Evolutionary conservation across 176 grass and related monocot genomes (phyloP), one percentile per base, ranked within the genome.

Genomic region (Calamus simplicifolius): DNA sequence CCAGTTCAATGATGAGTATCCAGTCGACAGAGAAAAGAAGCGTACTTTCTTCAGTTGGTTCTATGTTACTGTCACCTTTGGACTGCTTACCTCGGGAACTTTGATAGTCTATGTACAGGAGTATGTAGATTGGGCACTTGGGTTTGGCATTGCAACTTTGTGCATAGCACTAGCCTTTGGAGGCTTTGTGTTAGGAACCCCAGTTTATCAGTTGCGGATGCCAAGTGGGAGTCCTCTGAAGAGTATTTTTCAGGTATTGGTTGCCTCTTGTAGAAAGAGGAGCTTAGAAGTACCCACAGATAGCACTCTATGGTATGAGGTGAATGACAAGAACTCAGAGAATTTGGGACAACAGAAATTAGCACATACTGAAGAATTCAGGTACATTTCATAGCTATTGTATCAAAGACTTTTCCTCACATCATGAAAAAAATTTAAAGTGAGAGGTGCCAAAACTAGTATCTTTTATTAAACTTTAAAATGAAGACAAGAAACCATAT

Each of bases 151-250:
- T 27, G 73, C 92, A 51, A 80, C 26, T 4, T 27, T 77, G 63
- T 85, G 87, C 73, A 65, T 97, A 49, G 25, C 81, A 66, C 25
- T 91, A 5, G 92, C 87, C 27, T 57, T 78, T 60, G 30, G 62
- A 51, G 75, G 71, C 50, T 85, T 88, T 72, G 75, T 82, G 4
- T 17, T 75, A 43, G 92, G 92, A 67, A 97, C 87, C 54, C 84
- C 87, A 31, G 25, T 52, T 13, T 97, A 97, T 59, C 77, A 76
- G 72, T 68, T 88, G 62, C 79, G 79, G 72, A 72, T 85, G 82
- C 92, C 92, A 53, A 80, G 28, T 4, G 92, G 92, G 38, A 97
- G 92, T 50, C 92, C 87, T n/a, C 62, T 97, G 28, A 97, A 85
- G 67, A 91, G 84, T 75, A 50, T 88, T 62, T 0, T 80, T 30